Base-by-base conservation (phyloP, 495 filamentous ascomycete species). In the Penicillium robsamsonii region DNA sequence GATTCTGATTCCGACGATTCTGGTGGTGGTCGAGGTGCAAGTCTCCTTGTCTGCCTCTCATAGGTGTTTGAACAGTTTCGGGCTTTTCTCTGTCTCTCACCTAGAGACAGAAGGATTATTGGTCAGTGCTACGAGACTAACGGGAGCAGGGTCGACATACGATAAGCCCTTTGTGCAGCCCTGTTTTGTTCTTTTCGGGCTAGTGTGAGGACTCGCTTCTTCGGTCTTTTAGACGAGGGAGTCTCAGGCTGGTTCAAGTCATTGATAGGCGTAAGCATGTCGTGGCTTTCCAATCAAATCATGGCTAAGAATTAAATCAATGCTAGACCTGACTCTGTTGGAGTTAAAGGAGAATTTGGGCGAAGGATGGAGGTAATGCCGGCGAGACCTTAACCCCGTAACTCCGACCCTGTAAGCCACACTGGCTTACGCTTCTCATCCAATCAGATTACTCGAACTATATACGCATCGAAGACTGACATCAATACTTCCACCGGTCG, bases 161-260 rank as follows among this genome's bases (percentile, higher is more conserved):
- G 67, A 46, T 71, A 79, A 7, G 65, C 62, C 53, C 64, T 64
- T 55, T 79, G 75, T n/a, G 73, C 70, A 17, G 68, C 50, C 24
- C 66, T 57, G 35, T 79, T 79, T 53, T 77, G 74, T 37, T 72
- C 68, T 60, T 67, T 70, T 8, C 74, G 66, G 30, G 75, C 74
- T 12, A 60, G 58, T 4, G 75, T 79, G 35, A 77, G 59, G n/a
- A 70, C 55, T 15, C 75, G 67, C 57, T 70, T 74, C 41, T 59
- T 63, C 44, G 55, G 49, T 37, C 51, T 46, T 27, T 49, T 35
- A 15, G 52, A 22, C 6, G 25, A 27, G 20, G 10, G 22, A 25
- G 17, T 20, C 18, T 27, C 25, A 27, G 25, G 25, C 25, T 27
- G 25, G 25, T 27, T 27, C 25, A 7, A 27, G 25, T 27, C 25